These are phyloP conservation scores for Lanmaoa rubissima DNA, from an alignment of 768 basidiomycete genomes.

Conservation along the genomic window DNA sequence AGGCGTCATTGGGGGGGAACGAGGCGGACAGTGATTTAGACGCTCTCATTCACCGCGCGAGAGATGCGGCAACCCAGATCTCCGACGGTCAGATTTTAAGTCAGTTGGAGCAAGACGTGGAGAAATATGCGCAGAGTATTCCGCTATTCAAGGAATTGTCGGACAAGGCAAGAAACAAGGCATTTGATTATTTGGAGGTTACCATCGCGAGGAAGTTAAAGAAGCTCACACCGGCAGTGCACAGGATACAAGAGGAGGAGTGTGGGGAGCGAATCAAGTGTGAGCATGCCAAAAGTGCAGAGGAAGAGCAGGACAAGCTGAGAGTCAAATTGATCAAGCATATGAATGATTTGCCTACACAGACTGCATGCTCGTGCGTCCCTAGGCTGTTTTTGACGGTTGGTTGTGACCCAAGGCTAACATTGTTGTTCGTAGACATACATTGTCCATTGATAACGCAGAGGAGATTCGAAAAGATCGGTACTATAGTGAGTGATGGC, in stretches of 20 bases:
- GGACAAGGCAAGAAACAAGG: not conserved
- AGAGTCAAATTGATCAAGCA: conserved; percentile 19
- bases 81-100: conserved; percentile 18
- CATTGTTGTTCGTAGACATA: conserved; percentile 6
- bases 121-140: not conserved
- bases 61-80: not conserved
- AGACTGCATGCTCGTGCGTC: conserved; percentile 6
- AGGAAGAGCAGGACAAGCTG: conserved; percentile 7
- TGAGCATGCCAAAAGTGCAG: not conserved
- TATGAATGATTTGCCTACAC: conserved; percentile 16
- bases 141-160: not conserved
- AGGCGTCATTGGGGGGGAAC: not conserved
- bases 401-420: not conserved
- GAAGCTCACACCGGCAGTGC: conserved; percentile 7
- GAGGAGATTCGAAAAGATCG: not conserved
- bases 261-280: not conserved
- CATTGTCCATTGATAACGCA: not conserved
- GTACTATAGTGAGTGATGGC: not conserved
- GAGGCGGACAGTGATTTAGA: not conserved
- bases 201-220: not conserved
- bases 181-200: not conserved
- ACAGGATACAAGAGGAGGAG: conserved; percentile 9
- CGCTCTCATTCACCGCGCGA: conserved; percentile 2
- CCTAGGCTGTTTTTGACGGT: not conserved
- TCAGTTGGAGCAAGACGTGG: conserved; percentile 1